These are phyloP conservation scores for Trichosanthes truncata DNA, from an alignment of 306 rosid species.

Conservation along the genomic window DNA sequence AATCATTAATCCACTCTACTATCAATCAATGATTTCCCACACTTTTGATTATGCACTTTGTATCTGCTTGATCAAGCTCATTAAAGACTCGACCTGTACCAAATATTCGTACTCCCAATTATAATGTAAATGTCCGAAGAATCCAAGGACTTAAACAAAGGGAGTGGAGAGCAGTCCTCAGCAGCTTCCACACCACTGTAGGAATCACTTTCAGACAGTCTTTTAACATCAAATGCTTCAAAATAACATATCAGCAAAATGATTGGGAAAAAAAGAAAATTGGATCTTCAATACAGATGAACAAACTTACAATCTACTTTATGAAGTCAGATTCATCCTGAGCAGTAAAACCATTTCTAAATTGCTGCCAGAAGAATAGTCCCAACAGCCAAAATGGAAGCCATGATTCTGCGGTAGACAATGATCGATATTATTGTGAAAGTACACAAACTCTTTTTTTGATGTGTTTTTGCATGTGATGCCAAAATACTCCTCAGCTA, in stretches of 20 bases:
- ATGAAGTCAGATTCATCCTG: slow-evolving; percentile 20
- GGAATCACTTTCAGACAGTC: not conserved
- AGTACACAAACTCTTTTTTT: slow-evolving; percentile 39
- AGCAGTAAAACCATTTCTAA: slow-evolving; percentile 20
- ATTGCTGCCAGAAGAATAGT: slow-evolving; percentile 19
- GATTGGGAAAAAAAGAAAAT: not conserved
- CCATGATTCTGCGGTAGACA: slow-evolving; percentile 29
- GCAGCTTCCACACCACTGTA: not conserved
- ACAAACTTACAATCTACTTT: slow-evolving; percentile 25
- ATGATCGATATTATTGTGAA: slow-evolving; percentile 59
- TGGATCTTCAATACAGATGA: slow-evolving; percentile 27
- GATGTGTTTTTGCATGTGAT: slow-evolving; percentile 32
- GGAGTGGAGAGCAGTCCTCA: not conserved
- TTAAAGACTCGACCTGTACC: not conserved
- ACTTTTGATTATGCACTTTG: too few species aligned
- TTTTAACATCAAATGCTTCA: slow-evolving; percentile 8
- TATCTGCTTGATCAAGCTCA: not conserved
- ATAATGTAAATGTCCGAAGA: not conserved
- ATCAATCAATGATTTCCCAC: not conserved
- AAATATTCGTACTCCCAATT: not conserved
- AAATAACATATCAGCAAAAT: slow-evolving; percentile 11
- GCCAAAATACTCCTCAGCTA: slow-evolving; percentile 27
- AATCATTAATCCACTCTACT: not conserved
- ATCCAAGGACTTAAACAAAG: not conserved
- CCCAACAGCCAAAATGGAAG: slow-evolving; percentile 21